phyloP scores from a whole-genome alignment of 2,329 filamentous ascomycete species.

The Aspergillus costaricaensis region DNA sequence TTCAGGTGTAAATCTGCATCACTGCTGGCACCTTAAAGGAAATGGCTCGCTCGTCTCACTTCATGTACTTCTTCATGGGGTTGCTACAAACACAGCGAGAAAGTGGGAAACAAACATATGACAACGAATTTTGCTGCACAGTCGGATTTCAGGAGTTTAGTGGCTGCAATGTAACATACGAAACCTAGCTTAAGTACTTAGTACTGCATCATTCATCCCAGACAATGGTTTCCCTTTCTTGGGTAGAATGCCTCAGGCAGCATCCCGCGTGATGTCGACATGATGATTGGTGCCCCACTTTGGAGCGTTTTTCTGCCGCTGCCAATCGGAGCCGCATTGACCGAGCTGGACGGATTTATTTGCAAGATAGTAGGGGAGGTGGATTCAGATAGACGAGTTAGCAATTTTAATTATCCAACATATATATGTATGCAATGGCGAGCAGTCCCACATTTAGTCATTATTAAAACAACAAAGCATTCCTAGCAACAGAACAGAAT shows the following conservation, averaged over 20 bases:
- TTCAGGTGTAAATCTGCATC: constrained; percentile 50
- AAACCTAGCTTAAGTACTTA: background rate
- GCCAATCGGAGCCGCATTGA: background rate
- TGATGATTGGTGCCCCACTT: background rate
- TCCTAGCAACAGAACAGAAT: background rate
- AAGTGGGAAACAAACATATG: background rate
- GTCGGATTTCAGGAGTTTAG: background rate
- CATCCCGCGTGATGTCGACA: background rate
- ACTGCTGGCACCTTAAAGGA: constrained; percentile 12
- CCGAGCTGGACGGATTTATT: background rate
- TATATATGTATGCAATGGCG: no score
- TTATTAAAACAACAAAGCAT: background rate
- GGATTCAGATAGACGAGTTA: no score
- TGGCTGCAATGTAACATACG: background rate
- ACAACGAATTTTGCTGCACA: background rate
- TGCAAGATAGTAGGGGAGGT: background rate
- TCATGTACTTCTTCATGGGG: background rate
- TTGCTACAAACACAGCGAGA: background rate
- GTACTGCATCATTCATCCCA: background rate
- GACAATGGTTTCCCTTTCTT: background rate
- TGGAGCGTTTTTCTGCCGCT: background rate
- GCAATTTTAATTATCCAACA: no score
- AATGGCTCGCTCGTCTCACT: constrained; percentile 3
- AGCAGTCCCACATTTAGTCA: background rate
- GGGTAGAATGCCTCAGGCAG: background rate